phyloP scores from a whole-genome alignment of 163 green algal species.

The Scenedesmus sp. region DNA sequence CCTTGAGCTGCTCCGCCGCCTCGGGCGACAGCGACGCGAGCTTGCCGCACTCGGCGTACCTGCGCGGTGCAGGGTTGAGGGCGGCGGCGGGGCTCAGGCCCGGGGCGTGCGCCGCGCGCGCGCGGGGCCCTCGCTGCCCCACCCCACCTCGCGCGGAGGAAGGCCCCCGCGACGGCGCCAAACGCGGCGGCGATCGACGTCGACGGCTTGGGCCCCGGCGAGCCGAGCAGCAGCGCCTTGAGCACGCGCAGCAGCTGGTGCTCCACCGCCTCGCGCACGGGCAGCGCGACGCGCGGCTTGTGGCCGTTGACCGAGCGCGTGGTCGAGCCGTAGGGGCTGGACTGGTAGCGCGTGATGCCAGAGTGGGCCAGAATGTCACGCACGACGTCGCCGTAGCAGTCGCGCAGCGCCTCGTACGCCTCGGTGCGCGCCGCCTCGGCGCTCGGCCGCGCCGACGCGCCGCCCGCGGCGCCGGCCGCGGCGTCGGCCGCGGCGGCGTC shows the following conservation, averaged over 20 bases:
- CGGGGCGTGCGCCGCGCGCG: too few species aligned
- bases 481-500: background rate
- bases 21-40: slow-evolving; percentile 12
- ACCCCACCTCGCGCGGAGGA: slow-evolving; percentile 34
- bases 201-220: slow-evolving; percentile 21
- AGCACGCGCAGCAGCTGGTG: slow-evolving; percentile 29
- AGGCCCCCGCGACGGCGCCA: slow-evolving; percentile 16
- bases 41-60: slow-evolving; percentile 31
- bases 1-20: slow-evolving; percentile 32
- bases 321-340: slow-evolving; percentile 40
- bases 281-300: slow-evolving; percentile 24
- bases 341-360: slow-evolving; percentile 37
- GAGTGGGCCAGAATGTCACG: slow-evolving; percentile 13
- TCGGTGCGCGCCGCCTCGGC: slow-evolving; percentile 1
- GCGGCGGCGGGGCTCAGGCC: background rate
- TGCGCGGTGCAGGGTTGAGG: background rate
- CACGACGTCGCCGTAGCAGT: slow-evolving; percentile 19
- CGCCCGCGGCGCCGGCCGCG: too few species aligned
- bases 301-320: slow-evolving; percentile 34
- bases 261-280: slow-evolving; percentile 31
- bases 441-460: too few species aligned
- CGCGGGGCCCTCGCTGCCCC: too few species aligned
- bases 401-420: slow-evolving; percentile 7
- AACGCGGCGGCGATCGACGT: slow-evolving; percentile 33
- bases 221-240: slow-evolving; percentile 38